These are phyloP conservation scores for Citrullus amarus DNA, from an alignment of 306 rosid genomes.

Conservation along the genomic window DNA sequence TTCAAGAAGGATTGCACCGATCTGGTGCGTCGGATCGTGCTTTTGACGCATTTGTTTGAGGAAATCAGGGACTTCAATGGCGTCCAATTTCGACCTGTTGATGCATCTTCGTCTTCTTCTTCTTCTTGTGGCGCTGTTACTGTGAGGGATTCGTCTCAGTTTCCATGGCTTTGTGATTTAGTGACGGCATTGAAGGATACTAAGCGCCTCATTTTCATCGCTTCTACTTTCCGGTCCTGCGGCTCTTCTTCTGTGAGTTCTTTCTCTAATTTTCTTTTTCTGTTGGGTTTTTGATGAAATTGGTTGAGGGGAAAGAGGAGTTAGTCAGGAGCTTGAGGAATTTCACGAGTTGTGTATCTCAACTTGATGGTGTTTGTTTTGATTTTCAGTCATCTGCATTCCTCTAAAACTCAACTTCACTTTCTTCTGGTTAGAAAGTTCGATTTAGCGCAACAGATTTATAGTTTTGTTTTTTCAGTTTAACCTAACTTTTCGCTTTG, in stretches of 20 bases:
- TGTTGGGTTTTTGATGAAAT: background rate
- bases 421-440: background rate
- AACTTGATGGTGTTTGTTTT: background rate
- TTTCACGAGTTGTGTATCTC: background rate
- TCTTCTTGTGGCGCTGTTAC: slow-evolving; percentile 13
- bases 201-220: slow-evolving; percentile 46
- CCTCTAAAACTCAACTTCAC: background rate
- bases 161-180: slow-evolving; percentile 52
- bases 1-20: slow-evolving; percentile 83
- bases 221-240: slow-evolving; percentile 33
- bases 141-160: background rate
- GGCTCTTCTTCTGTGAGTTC: slow-evolving; percentile 45
- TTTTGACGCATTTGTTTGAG: slow-evolving; percentile 68
- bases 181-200: slow-evolving; percentile 56
- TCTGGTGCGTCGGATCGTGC: slow-evolving; percentile 89
- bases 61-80: slow-evolving; percentile 56
- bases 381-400: background rate
- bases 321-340: background rate
- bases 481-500: background rate
- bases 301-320: background rate
- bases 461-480: background rate
- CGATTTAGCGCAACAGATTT: background rate
- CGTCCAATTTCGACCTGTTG: background rate
- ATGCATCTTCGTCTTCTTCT: slow-evolving; percentile 24
- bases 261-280: background rate